These are phyloP conservation scores for Fusarium neocosmosporiellum DNA, from an alignment of 2,329 filamentous ascomycete species.

Conservation along the genomic window DNA sequence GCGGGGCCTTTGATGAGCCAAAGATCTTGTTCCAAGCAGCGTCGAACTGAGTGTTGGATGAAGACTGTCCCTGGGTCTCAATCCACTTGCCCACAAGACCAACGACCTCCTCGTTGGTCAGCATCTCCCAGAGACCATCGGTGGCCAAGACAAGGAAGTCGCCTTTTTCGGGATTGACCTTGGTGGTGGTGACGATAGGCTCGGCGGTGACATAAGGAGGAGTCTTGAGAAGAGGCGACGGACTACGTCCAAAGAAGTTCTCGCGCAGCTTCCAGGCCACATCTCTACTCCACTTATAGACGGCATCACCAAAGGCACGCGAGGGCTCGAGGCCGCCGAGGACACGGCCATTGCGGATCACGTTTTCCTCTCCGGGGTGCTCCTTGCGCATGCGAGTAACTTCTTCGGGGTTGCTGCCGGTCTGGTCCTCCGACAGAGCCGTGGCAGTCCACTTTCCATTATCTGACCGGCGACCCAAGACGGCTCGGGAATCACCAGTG, in stretches of 20 bases:
- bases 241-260: slow-evolving; percentile 87
- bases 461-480: slow-evolving; percentile 81
- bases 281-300: slow-evolving; percentile 94
- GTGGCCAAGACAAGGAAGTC: slow-evolving; percentile 98
- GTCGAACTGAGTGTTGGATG: slow-evolving; percentile 73
- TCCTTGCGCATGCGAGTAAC: slow-evolving; percentile 83
- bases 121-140: slow-evolving; percentile 98
- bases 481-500: slow-evolving; percentile 95
- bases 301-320: slow-evolving; percentile 94
- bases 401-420: slow-evolving; percentile 88
- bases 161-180: slow-evolving; percentile 87
- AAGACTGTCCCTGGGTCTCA: slow-evolving; percentile 73
- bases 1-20: slow-evolving; percentile 60
- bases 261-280: slow-evolving; percentile 84
- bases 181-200: slow-evolving; percentile 91
- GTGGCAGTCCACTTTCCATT: slow-evolving; percentile 95
- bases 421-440: slow-evolving; percentile 91
- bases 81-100: slow-evolving; percentile 98
- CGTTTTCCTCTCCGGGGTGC: slow-evolving; percentile 89
- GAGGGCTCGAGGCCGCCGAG: slow-evolving; percentile 92
- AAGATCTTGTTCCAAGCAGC: slow-evolving; percentile 75
- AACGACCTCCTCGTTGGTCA: slow-evolving; percentile 97
- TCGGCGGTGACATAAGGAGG: slow-evolving; percentile 98
- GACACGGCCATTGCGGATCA: slow-evolving; percentile 89
- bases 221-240: slow-evolving; percentile 82